Evolutionary conservation across 2,329 filamentous ascomycete species (phyloP).

Genomic region (Dothistroma pini): DNA sequence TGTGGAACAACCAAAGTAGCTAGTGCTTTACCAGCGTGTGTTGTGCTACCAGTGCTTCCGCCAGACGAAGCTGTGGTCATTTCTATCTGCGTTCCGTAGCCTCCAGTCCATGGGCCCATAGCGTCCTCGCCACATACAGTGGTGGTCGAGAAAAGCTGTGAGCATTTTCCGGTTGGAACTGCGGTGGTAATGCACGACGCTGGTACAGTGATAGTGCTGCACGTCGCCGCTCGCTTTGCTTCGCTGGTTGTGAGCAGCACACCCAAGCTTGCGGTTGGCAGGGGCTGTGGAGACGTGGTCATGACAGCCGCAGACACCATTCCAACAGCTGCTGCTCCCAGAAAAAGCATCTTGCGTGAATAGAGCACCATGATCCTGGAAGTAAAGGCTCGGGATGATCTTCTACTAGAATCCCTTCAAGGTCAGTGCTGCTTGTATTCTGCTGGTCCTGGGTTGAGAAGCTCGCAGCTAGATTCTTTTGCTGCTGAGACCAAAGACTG

Average conservation of each 20-base stretch:
- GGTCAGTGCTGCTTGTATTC: background rate
- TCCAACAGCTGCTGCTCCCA: background rate
- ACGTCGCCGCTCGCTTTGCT: background rate
- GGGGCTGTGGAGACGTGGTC: background rate
- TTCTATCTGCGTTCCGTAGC: background rate
- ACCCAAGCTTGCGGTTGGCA: background rate
- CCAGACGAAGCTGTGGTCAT: background rate
- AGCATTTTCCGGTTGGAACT: background rate
- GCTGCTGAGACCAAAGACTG: background rate
- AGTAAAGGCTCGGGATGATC: background rate
- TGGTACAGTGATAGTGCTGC: background rate
- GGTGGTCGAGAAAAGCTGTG: background rate
- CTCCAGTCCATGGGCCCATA: background rate
- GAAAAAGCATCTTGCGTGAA: background rate
- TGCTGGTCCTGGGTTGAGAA: background rate
- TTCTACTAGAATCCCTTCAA: background rate
- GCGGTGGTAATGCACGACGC: background rate
- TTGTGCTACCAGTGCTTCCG: background rate
- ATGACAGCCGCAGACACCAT: background rate
- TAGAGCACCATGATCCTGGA: background rate
- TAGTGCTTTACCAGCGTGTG: background rate
- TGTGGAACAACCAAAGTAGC: background rate
- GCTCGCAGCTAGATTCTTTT: background rate
- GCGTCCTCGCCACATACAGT: background rate
- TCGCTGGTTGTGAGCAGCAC: background rate